phyloP scores from a whole-genome alignment of 768 basidiomycete species.

The Leccinum rimulosum region DNA sequence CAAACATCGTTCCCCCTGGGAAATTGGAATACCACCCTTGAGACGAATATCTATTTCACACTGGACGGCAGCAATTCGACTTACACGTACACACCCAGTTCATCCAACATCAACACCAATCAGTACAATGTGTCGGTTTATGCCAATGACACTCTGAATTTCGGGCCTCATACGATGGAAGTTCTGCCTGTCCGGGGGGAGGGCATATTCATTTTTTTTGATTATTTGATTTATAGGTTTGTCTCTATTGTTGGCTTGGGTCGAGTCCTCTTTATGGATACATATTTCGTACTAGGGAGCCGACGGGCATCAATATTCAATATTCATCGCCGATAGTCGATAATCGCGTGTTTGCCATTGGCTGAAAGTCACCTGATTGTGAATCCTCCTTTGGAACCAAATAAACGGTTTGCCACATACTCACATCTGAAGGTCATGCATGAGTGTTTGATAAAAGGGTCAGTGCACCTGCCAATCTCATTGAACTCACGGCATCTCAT shows the following conservation, averaged over 20 bases:
- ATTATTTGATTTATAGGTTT: slow-evolving; percentile 20
- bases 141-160: slow-evolving; percentile 3
- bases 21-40: too few species aligned
- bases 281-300: background rate
- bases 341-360: too few species aligned
- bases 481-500: too few species aligned
- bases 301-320: too few species aligned
- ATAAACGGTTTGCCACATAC: too few species aligned
- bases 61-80: background rate
- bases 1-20: background rate
- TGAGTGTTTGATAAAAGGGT: too few species aligned
- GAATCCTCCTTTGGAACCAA: too few species aligned
- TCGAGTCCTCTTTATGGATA: background rate
- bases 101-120: background rate
- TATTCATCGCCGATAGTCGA: too few species aligned
- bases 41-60: slow-evolving; percentile 4
- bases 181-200: slow-evolving; percentile 5
- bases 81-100: slow-evolving; percentile 3
- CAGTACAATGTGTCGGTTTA: slow-evolving; percentile 18
- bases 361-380: too few species aligned
- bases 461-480: too few species aligned
- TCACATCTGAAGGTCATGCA: too few species aligned
- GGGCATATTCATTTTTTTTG: slow-evolving; percentile 11
- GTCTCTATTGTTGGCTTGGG: background rate
- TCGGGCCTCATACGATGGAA: slow-evolving; percentile 8